Percentiles rank a stretch among this genome's conserved stretches.
These are phyloP conservation scores for Backusella westeae DNA, from an alignment of 192 early-diverging fungal species.

Conservation along the genomic window DNA sequence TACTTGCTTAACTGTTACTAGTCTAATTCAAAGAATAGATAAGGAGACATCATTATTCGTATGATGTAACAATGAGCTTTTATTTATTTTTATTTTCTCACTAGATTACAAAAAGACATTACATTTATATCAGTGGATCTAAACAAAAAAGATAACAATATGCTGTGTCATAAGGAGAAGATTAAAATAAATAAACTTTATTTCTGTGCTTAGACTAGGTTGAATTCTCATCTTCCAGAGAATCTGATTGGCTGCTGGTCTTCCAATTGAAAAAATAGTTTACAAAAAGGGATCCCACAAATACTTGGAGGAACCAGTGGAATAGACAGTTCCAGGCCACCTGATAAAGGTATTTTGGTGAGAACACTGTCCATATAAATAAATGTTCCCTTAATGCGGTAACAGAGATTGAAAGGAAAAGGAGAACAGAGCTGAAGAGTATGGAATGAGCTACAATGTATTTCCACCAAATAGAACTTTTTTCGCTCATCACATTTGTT, in stretches of 20 bases:
- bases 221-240: not conserved
- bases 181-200: not conserved
- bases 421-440: conserved; percentile 39
- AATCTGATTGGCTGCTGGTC: not conserved
- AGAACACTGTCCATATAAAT: conserved; percentile 86
- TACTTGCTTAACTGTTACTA: not conserved
- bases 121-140: not conserved
- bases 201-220: not conserved
- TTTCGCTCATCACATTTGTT: not conserved
- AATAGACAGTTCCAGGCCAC: conserved; percentile 59
- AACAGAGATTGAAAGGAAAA: conserved; percentile 60
- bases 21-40: not conserved
- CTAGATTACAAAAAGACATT: not conserved
- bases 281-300: conserved; percentile 18
- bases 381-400: conserved; percentile 64
- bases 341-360: conserved; percentile 78
- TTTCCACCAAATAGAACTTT: conserved; percentile 8
- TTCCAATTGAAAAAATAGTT: not conserved
- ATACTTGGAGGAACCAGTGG: conserved; percentile 38
- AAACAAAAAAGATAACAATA: not conserved
- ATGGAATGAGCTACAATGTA: conserved; percentile 22
- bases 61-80: not conserved
- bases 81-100: not conserved
- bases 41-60: not conserved
- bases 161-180: not conserved